Evolutionary conservation across 495 filamentous ascomycete genomes (phyloP).

Genomic region (Lophiotrema nucula): DNA sequence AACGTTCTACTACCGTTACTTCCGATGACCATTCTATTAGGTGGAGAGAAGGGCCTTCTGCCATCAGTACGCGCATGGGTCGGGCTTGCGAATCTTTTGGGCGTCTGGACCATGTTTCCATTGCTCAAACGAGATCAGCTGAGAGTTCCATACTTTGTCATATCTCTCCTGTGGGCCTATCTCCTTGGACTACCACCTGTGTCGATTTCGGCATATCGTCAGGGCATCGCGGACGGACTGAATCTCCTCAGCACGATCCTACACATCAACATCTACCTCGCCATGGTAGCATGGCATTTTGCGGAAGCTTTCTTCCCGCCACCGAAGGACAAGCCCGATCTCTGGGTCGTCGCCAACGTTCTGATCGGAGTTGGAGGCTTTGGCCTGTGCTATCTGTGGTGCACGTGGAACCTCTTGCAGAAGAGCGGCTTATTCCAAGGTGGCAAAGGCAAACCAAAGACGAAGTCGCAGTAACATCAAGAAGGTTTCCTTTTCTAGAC

Average conservation of each 20-base stretch:
- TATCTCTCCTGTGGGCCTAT: constrained; percentile 85
- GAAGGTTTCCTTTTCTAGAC: constrained; percentile 5
- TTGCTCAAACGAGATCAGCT: constrained; percentile 82
- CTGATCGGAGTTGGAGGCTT: constrained; percentile 83
- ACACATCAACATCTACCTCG: constrained; percentile 71
- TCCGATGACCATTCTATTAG: constrained; percentile 85
- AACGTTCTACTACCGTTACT: constrained; percentile 86
- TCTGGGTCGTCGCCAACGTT: constrained; percentile 91
- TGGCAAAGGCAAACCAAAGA: constrained; percentile 5
- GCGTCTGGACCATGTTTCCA: constrained; percentile 91
- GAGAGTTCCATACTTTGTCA: constrained; percentile 75
- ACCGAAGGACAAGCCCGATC: constrained; percentile 76
- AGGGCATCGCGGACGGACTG: constrained; percentile 39
- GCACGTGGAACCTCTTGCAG: constrained; percentile 65
- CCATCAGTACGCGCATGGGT: constrained; percentile 82
- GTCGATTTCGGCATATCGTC: constrained; percentile 62
- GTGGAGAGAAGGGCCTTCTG: constrained; percentile 69
- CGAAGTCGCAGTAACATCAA: constrained; percentile 18
- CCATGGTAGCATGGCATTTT: constrained; percentile 77
- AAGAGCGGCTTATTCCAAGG: constrained; percentile 49
- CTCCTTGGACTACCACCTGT: constrained; percentile 81
- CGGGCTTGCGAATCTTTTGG: constrained; percentile 86
- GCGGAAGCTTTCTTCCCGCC: constrained; percentile 64
- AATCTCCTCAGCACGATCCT: constrained; percentile 60
- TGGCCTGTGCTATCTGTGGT: constrained; percentile 86